Conservation (phyloP, 768 basidiomycete species). For the Pisolithus sp. region DNA sequence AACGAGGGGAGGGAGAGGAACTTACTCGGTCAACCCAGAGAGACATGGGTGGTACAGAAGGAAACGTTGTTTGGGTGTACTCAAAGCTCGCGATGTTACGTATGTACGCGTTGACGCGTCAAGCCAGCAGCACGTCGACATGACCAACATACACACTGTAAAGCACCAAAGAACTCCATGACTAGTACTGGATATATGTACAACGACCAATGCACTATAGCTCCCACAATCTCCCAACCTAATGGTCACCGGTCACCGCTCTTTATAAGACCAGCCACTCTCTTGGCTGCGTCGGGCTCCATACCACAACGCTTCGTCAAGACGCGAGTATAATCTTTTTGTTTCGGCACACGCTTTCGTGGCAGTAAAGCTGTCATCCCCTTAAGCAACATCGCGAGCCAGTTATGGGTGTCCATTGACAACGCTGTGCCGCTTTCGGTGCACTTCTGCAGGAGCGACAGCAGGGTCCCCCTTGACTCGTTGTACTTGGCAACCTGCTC, state of each 20-base stretch:
- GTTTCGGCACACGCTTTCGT: conserved; percentile 10
- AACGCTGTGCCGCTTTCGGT: conserved; percentile 11
- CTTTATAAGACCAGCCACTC: conserved; percentile 18
- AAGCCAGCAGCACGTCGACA: too few species aligned
- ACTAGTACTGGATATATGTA: too few species aligned
- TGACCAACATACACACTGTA: too few species aligned
- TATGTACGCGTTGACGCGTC: too few species aligned
- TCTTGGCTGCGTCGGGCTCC: conserved; percentile 19
- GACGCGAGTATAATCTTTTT: conserved; percentile 12
- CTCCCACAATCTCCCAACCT: too few species aligned
- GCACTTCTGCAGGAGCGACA: conserved; percentile 11
- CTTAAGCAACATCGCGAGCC: conserved; percentile 12
- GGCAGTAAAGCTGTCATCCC: conserved; percentile 13
- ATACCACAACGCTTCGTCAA: conserved; percentile 22
- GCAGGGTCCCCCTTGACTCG: conserved; percentile 17
- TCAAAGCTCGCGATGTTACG: too few species aligned
- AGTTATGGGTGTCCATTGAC: conserved; percentile 9
- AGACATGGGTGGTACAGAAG: conserved; percentile 38
- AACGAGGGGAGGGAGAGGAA: neutral
- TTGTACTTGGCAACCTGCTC: conserved; percentile 16
- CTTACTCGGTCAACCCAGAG: conserved; percentile 57
- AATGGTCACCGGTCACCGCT: neutral
- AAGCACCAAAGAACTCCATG: too few species aligned
- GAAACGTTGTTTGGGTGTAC: too few species aligned
- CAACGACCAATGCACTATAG: too few species aligned